Evolutionary conservation across 2,329 filamentous ascomycete genomes (phyloP), one percentile per base, ranked within the genome.

Genomic region (Hypoxylon sp.): DNA sequence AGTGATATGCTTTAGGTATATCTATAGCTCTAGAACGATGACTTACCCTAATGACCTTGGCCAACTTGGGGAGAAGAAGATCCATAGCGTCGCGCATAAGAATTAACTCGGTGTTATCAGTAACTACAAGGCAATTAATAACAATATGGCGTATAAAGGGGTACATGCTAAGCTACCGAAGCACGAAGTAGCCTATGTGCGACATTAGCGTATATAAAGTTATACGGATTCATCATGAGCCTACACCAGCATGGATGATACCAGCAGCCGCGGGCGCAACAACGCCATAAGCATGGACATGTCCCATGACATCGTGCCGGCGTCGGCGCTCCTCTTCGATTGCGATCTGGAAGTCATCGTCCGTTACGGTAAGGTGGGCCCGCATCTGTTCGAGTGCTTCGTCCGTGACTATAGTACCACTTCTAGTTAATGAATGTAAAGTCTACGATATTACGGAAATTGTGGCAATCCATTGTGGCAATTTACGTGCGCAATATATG

Each of bases 321-420:
- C 55, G 55, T 47, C 91, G 83, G 29, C 81, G 83, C 83, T 90
- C 94, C 82, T 97, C 94, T 83, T 97, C 94, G 59, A 91, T 88
- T 19, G 92, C 91, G 71, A 91, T 84, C 73, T 90, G 86, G 75
- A 97, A 97, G 76, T 93, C 92, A 54, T 91, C 87, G 74, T 96
- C 92, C 51, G 91, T 91, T 37, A 97, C 86, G n/a, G 84, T 85
- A 48, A 94, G 83, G 67, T 94, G 86, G n/a, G 88, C 87, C 71
- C 87, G 85, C 88, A 97, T 92, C 80, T 94, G 87, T 66, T 90
- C 86, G 58, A 98, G 84, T 8, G 94, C 94, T 75, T 95, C 89
- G 19, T 67, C 63, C 35, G 67, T 70, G 57, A 70, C 63, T 66
- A 53, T 17, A 48, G 33, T 26, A 22, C 14, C 19, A 29, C 17